Base-by-base conservation (phyloP, 768 basidiomycete genomes). In the Russula sp. region DNA sequence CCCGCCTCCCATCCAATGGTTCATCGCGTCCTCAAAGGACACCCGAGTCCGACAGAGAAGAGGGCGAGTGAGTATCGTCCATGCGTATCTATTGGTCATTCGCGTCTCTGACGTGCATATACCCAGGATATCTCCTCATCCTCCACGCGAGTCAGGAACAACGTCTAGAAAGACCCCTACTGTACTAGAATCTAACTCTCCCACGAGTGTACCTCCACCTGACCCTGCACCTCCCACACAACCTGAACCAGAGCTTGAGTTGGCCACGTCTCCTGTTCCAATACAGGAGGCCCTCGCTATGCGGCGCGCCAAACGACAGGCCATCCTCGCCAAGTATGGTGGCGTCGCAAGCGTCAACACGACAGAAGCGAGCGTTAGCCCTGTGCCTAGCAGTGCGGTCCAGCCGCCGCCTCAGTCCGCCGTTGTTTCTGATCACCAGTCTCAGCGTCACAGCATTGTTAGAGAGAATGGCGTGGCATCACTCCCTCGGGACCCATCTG, bases 21-120 rank as follows among this genome's bases (percentile, higher is more conserved):
- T 68, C 73, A 13, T 42, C 64, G 10, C 64, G 54, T 10, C 55
- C 39, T 10, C 39, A 39, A 40, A 61, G 34, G 50, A 48, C 54
- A 0, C 64, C 59, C 6, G 81, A 82, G 57, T 82, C 84, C 13
- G 90, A 91, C 68, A 87, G 75, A 72, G 90, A 94, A 77, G 94
- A 95, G 80, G 93, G 90, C 80, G 94, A 96, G 92, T 95, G 76
- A 89, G 94, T 94, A 69, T 78, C 73, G 27, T 44, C 49, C 10
- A 27, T 52, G 56, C 65, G 56, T 59, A 55, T 66, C 45, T 42
- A 8, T 50, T 20, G 16, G 57, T 61, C 61, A 66, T 54, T 37
- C 57, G 51, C 55, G 44, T 65, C 1, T 37, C 58, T 70, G 51
- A 68, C 49, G 32, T 62, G 45, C 39, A 61, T 47, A 62, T 20